phyloP scores from a whole-genome alignment of 2,329 filamentous ascomycete genomes.

The Xylaria sp. region DNA sequence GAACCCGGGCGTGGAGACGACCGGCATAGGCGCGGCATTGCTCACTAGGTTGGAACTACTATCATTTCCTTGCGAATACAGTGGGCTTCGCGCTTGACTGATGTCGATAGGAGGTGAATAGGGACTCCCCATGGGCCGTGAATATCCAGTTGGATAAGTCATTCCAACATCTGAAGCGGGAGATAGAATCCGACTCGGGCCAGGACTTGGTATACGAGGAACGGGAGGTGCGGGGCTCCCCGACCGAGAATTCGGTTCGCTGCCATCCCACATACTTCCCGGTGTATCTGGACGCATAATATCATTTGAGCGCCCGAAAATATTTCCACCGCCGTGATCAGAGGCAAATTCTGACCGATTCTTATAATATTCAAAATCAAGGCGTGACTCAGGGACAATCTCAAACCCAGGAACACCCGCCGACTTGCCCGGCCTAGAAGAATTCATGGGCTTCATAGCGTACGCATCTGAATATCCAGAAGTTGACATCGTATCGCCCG shows the following conservation, averaged over 20 bases:
- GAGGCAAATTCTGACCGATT: slow-evolving; percentile 88
- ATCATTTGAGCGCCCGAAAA: slow-evolving; percentile 70
- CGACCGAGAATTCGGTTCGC: slow-evolving; percentile 60
- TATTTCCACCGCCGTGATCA: slow-evolving; percentile 82
- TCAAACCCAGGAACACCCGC: slow-evolving; percentile 79
- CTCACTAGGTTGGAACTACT: slow-evolving; percentile 65
- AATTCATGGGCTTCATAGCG: slow-evolving; percentile 80
- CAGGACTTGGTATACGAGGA: slow-evolving; percentile 46
- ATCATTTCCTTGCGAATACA: slow-evolving; percentile 64
- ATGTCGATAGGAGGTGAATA: slow-evolving; percentile 46
- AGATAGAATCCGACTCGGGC: slow-evolving; percentile 42
- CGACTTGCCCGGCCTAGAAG: slow-evolving; percentile 60
- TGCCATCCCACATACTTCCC: slow-evolving; percentile 60
- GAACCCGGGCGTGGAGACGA: slow-evolving; percentile 51
- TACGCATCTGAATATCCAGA: slow-evolving; percentile 87
- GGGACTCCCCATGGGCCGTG: slow-evolving; percentile 43
- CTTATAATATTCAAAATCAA: slow-evolving; percentile 94
- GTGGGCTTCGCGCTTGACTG: slow-evolving; percentile 56
- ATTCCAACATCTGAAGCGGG: slow-evolving; percentile 43
- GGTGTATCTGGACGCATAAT: slow-evolving; percentile 72
- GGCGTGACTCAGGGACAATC: slow-evolving; percentile 83
- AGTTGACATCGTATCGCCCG: slow-evolving; percentile 66
- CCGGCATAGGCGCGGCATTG: slow-evolving; percentile 64
- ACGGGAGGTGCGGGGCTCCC: slow-evolving; percentile 58
- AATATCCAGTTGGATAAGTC: slow-evolving; percentile 45